A percentile compares a stretch with the other conserved stretches of the same genome.
Evolutionary conservation across 371 early-diverging fungal genomes (phyloP).

Genomic region (Mortierella sp.): DNA sequence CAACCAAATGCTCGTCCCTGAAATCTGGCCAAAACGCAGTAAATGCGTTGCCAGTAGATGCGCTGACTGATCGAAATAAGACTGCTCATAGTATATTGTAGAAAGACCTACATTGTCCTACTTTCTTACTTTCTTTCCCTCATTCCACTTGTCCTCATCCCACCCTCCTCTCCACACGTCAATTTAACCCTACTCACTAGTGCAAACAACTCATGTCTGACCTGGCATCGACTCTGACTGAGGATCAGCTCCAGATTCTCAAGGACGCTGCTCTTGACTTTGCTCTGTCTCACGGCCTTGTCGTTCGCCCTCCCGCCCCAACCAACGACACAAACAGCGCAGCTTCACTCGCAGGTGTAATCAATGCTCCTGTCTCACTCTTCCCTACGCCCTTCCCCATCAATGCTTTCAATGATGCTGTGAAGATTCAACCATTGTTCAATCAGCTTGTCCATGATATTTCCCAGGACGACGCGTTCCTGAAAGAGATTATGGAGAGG

Average conservation of each 20-base stretch:
- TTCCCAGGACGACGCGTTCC: slow-evolving; percentile 81
- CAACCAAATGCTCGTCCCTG: no score
- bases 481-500: slow-evolving; percentile 81
- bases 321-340: slow-evolving; percentile 49
- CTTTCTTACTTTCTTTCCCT: not conserved
- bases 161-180: not conserved
- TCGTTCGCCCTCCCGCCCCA: slow-evolving; percentile 72
- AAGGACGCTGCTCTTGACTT: slow-evolving; percentile 79
- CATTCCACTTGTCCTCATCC: not conserved
- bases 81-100: not conserved
- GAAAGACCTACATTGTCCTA: no score
- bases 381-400: slow-evolving; percentile 91
- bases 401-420: slow-evolving; percentile 79
- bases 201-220: slow-evolving; percentile 26
- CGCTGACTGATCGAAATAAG: not conserved
- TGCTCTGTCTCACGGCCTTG: slow-evolving; percentile 83
- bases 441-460: slow-evolving; percentile 87
- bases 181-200: not conserved
- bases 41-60: not conserved
- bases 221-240: slow-evolving; percentile 49
- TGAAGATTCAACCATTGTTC: slow-evolving; percentile 82
- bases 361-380: slow-evolving; percentile 91
- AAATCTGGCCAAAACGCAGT: not conserved
- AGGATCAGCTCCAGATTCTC: slow-evolving; percentile 55
- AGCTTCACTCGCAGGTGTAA: slow-evolving; percentile 50